These are phyloP conservation scores for Cryphonectria parasitica DNA, from an alignment of 2,329 filamentous ascomycete species.

Conservation along the genomic window DNA sequence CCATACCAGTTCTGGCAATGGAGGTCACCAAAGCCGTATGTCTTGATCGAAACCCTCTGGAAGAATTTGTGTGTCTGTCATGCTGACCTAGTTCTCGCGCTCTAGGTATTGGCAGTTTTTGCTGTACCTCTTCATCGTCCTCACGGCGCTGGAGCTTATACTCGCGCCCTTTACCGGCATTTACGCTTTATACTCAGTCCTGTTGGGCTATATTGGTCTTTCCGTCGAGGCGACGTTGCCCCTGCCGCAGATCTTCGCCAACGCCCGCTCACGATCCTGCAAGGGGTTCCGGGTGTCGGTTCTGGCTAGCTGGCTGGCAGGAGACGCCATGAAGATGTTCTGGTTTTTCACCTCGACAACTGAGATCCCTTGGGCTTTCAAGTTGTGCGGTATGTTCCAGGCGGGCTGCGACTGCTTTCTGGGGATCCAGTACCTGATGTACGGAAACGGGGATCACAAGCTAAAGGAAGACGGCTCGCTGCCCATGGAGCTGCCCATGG, in stretches of 20 bases:
- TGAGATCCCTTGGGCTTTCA: conserved; percentile 77
- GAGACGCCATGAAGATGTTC: conserved; percentile 86
- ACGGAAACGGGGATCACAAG: conserved; percentile 56
- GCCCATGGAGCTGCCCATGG: not conserved
- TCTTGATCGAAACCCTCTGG: conserved; percentile 29
- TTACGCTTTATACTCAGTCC: conserved; percentile 67
- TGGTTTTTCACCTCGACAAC: conserved; percentile 77
- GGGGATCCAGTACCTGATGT: conserved; percentile 74
- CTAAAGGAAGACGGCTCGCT: conserved; percentile 38
- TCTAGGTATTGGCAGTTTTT: conserved; percentile 78
- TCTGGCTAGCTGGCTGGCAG: conserved; percentile 75
- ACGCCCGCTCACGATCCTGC: conserved; percentile 69
- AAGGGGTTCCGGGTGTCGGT: conserved; percentile 79
- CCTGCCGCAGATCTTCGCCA: conserved; percentile 76
- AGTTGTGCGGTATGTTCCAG: conserved; percentile 82
- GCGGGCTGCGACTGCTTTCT: conserved; percentile 75
- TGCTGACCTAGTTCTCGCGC: conserved; percentile 33
- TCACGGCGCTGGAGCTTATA: conserved; percentile 69
- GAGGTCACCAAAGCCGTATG: conserved; percentile 69
- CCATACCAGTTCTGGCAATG: conserved; percentile 86
- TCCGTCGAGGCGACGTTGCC: conserved; percentile 81
- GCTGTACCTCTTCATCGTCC: conserved; percentile 64
- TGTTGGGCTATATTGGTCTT: conserved; percentile 76
- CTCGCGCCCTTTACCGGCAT: conserved; percentile 60
- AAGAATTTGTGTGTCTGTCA: not conserved